Conservation (phyloP, 148 eudicot species). For the Limonium bicolor region DNA sequence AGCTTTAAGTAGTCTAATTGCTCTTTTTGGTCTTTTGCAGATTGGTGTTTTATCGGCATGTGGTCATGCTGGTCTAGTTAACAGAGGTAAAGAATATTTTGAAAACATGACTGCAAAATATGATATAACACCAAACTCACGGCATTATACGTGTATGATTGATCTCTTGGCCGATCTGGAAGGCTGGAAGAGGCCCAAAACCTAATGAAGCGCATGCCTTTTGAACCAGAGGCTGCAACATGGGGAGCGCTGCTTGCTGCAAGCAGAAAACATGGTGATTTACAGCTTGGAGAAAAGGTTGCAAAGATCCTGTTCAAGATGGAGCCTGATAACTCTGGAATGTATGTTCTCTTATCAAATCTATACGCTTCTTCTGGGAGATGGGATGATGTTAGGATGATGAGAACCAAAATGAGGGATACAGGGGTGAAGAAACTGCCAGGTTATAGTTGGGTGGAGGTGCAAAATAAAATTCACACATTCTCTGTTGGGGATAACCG, state of each 20-base stretch:
- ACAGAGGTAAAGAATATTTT: slow-evolving; percentile 27
- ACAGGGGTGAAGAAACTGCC: slow-evolving; percentile 27
- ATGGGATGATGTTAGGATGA: slow-evolving; percentile 26
- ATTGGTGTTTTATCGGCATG: slow-evolving; percentile 37
- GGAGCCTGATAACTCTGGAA: slow-evolving; percentile 35
- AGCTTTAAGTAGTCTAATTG: not conserved
- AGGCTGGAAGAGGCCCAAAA: slow-evolving; percentile 25
- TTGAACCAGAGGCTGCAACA: slow-evolving; percentile 34
- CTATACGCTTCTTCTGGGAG: slow-evolving; percentile 32
- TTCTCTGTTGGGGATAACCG: slow-evolving; percentile 25
- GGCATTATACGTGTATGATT: slow-evolving; percentile 36
- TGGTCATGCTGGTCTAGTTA: slow-evolving; percentile 30
- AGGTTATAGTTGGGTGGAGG: slow-evolving; percentile 43
- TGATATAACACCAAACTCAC: slow-evolving; percentile 19
- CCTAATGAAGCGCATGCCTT: slow-evolving; percentile 25
- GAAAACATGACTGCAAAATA: slow-evolving; percentile 19
- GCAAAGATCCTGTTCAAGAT: slow-evolving; percentile 25
- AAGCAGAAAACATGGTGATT: slow-evolving; percentile 24
- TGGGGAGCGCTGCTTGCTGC: slow-evolving; percentile 48
- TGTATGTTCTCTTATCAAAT: slow-evolving; percentile 37
- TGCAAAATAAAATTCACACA: slow-evolving; percentile 29
- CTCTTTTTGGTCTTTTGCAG: slow-evolving; percentile 7
- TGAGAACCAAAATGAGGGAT: slow-evolving; percentile 31
- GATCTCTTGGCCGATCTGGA: slow-evolving; percentile 36
- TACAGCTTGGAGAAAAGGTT: slow-evolving; percentile 32